Conservation (phyloP, 2,329 filamentous ascomycete species). For the Aspergillus sp. region DNA sequence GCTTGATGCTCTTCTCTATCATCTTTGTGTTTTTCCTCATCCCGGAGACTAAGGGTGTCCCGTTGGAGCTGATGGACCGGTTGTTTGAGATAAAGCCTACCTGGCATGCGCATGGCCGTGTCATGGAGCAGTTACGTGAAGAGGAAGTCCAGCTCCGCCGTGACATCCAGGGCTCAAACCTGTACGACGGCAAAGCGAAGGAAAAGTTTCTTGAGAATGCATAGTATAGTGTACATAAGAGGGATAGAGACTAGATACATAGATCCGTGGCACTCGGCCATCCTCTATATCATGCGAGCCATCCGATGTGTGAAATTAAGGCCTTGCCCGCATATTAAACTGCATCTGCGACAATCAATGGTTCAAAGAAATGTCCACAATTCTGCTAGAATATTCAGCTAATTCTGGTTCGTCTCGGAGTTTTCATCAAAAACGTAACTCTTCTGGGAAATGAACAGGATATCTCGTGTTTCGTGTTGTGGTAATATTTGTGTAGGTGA, state of each 20-base stretch:
- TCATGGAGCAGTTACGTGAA: conserved; percentile 33
- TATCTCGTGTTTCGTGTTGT: too few species aligned
- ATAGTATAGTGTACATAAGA: background rate
- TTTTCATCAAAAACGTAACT: too few species aligned
- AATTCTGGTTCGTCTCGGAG: too few species aligned
- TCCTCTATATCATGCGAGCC: too few species aligned
- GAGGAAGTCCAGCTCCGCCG: conserved; percentile 37
- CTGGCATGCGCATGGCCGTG: conserved; percentile 34
- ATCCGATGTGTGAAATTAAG: too few species aligned
- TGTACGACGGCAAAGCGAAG: background rate
- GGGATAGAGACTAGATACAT: background rate
- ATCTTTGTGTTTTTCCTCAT: conserved; percentile 61
- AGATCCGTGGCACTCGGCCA: too few species aligned
- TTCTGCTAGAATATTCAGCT: too few species aligned
- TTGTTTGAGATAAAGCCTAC: conserved; percentile 51
- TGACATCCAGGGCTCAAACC: conserved; percentile 14
- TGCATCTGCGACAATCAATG: too few species aligned
- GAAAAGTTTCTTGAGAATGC: background rate
- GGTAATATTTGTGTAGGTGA: too few species aligned
- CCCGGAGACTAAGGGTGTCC: conserved; percentile 65
- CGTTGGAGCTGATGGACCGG: conserved; percentile 63
- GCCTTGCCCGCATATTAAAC: too few species aligned
- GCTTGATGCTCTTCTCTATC: conserved; percentile 58
- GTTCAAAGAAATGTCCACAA: too few species aligned
- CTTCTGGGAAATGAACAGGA: too few species aligned